Conservation (phyloP, 2,329 filamentous ascomycete species). For the Lachnellula cervina region DNA sequence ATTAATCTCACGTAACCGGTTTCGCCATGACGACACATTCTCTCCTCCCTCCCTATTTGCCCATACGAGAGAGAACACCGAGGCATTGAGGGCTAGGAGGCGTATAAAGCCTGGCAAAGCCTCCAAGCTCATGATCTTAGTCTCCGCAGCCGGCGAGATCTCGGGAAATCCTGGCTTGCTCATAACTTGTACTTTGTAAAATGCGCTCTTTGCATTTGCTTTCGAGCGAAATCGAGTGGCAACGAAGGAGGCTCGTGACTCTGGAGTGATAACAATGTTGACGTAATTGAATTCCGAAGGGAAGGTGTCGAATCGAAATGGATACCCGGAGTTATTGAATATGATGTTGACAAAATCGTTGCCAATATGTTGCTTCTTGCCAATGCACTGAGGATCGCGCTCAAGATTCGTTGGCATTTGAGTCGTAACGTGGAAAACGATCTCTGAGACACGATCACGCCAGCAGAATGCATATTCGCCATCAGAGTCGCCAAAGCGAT, state of each 20-base stretch:
- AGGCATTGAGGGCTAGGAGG: slow-evolving; percentile 85
- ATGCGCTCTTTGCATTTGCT: slow-evolving; percentile 41
- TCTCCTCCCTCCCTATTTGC: slow-evolving; percentile 70
- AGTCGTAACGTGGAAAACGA: slow-evolving; percentile 92
- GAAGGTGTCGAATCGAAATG: slow-evolving; percentile 87
- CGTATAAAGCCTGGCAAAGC: slow-evolving; percentile 83
- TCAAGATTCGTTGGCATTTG: slow-evolving; percentile 92
- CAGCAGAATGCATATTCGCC: slow-evolving; percentile 88
- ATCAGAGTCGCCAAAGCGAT: slow-evolving; percentile 71
- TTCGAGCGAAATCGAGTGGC: slow-evolving; percentile 49
- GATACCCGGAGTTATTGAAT: slow-evolving; percentile 91
- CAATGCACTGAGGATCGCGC: slow-evolving; percentile 67
- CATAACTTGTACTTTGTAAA: slow-evolving; percentile 87
- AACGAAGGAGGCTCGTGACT: slow-evolving; percentile 72
- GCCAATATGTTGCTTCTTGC: slow-evolving; percentile 92
- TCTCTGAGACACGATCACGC: slow-evolving; percentile 90
- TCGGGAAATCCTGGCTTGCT: slow-evolving; percentile 85
- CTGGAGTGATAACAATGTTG: slow-evolving; percentile 91
- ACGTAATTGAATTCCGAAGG: slow-evolving; percentile 95
- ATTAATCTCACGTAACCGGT: slow-evolving; percentile 78
- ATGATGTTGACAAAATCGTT: slow-evolving; percentile 98
- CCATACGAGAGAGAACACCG: slow-evolving; percentile 92
- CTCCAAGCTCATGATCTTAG: slow-evolving; percentile 80
- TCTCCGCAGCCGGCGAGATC: slow-evolving; percentile 82
- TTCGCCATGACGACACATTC: slow-evolving; percentile 85